A percentile compares a stretch with the other conserved stretches of the same genome.
phyloP scores from a whole-genome alignment of 2,329 filamentous ascomycete species.

The Aspergillus eucalypticola region DNA sequence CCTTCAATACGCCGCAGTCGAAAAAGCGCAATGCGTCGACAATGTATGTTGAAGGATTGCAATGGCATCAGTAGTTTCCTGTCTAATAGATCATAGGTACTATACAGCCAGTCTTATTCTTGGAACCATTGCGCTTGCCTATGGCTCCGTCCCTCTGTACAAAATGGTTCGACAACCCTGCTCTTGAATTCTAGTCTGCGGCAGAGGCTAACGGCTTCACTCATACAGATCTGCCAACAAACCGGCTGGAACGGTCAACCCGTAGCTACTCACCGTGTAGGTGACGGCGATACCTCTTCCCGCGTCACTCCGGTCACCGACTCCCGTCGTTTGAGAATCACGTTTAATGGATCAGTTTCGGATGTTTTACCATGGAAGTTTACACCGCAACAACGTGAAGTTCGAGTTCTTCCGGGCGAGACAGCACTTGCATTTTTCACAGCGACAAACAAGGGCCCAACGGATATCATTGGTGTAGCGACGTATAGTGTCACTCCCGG shows the following conservation, averaged over 20 bases:
- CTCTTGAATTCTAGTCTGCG: neutral
- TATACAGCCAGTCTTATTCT: slow-evolving; percentile 65
- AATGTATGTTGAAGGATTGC: slow-evolving; percentile 53
- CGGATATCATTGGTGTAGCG: slow-evolving; percentile 96
- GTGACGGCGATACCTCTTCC: slow-evolving; percentile 66
- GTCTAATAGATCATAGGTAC: slow-evolving; percentile 50
- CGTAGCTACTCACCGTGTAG: slow-evolving; percentile 74
- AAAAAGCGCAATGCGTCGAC: slow-evolving; percentile 56
- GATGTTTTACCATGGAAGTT: slow-evolving; percentile 98
- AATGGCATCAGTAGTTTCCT: slow-evolving; percentile 3
- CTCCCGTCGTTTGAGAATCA: slow-evolving; percentile 85
- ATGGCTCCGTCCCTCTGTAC: slow-evolving; percentile 67
- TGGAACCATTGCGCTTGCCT: slow-evolving; percentile 63
- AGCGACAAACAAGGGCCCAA: slow-evolving; percentile 83
- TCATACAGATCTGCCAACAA: slow-evolving; percentile 51
- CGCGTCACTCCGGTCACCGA: slow-evolving; percentile 78
- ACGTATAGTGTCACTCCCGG: slow-evolving; percentile 96
- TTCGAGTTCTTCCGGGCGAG: slow-evolving; percentile 91
- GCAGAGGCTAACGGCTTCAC: neutral
- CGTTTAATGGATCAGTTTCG: slow-evolving; percentile 92
- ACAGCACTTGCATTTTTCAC: slow-evolving; percentile 97
- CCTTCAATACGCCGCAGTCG: slow-evolving; percentile 38
- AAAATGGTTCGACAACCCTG: slow-evolving; percentile 57
- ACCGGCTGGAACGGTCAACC: slow-evolving; percentile 87
- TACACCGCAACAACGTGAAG: slow-evolving; percentile 92